phyloP scores from a whole-genome alignment of 2,329 filamentous ascomycete genomes.

The Polychaeton citri region DNA sequence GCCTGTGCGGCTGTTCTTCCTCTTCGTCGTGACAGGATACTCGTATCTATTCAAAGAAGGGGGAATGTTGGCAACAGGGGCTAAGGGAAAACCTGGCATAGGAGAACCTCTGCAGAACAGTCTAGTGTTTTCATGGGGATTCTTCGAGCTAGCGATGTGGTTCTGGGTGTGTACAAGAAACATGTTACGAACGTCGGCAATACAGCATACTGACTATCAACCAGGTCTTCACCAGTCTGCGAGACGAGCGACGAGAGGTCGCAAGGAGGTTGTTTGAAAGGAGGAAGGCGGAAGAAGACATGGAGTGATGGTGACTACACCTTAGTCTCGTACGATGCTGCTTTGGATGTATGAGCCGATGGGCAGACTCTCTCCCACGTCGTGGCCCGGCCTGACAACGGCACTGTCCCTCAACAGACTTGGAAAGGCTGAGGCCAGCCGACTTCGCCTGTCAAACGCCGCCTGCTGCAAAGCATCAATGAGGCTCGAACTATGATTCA shows the following conservation, averaged over 20 bases:
- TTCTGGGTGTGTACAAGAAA: constrained; percentile 52
- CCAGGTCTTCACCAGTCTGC: constrained; percentile 49
- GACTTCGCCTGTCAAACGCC: too few relatives aligned
- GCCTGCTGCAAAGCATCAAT: too few relatives aligned
- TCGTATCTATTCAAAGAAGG: constrained; percentile 48
- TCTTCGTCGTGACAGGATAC: constrained; percentile 50
- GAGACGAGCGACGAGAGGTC: constrained; percentile 44
- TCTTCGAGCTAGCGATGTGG: constrained; percentile 73
- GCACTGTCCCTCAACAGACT: too few relatives aligned
- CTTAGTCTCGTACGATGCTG: too few relatives aligned
- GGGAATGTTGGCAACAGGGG: constrained; percentile 28
- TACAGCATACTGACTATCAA: constrained; percentile 2
- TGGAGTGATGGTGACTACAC: too few relatives aligned
- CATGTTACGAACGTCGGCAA: not conserved
- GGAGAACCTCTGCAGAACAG: constrained; percentile 66
- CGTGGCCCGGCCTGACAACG: too few relatives aligned
- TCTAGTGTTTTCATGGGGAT: constrained; percentile 71
- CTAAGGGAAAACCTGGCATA: constrained; percentile 10
- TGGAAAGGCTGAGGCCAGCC: too few relatives aligned
- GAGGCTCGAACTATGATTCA: too few relatives aligned
- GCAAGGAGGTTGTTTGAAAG: constrained; percentile 20
- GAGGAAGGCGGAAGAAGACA: constrained; percentile 24
- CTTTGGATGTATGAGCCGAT: too few relatives aligned
- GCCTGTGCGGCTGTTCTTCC: constrained; percentile 51
- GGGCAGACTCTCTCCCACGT: too few relatives aligned